Percentiles rank a stretch among this genome's conserved stretches.
phyloP scores from a whole-genome alignment of 129 eudicot genomes.

The Tagetes erecta region DNA sequence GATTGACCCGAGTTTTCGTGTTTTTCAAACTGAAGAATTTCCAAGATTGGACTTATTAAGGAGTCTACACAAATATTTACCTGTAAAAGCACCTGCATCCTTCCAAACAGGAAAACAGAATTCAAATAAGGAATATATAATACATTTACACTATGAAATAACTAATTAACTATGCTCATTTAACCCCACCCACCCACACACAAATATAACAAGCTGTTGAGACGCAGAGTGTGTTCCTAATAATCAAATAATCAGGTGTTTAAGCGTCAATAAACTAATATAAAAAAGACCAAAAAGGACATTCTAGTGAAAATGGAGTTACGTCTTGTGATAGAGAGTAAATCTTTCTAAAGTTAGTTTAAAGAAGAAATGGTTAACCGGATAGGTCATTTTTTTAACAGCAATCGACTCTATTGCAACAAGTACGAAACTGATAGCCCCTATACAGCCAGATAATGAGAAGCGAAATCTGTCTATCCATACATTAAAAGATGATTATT shows the following conservation, averaged over 20 bases:
- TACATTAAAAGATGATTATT: background rate
- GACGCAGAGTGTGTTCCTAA: background rate
- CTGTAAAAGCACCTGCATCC: slow-evolving; percentile 95
- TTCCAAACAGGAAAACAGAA: slow-evolving; percentile 69
- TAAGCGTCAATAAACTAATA: background rate
- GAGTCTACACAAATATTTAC: slow-evolving; percentile 63
- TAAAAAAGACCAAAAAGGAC: background rate
- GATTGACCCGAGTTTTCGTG: slow-evolving; percentile 26
- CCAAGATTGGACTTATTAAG: slow-evolving; percentile 65
- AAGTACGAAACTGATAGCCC: background rate
- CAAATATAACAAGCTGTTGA: background rate
- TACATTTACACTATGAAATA: background rate
- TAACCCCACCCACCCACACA: background rate
- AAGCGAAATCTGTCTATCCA: background rate
- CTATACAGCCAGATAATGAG: background rate
- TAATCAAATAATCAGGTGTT: background rate
- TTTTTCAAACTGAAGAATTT: slow-evolving; percentile 84
- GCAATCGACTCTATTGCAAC: background rate
- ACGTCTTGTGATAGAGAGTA: background rate
- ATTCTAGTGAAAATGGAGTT: background rate
- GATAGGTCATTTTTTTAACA: too few relatives aligned
- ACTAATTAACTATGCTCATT: background rate
- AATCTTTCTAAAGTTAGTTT: background rate
- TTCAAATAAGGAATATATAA: slow-evolving; percentile 39
- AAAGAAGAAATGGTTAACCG: background rate